phyloP scores from a whole-genome alignment of 306 rosid genomes.

The Prunus persica region DNA sequence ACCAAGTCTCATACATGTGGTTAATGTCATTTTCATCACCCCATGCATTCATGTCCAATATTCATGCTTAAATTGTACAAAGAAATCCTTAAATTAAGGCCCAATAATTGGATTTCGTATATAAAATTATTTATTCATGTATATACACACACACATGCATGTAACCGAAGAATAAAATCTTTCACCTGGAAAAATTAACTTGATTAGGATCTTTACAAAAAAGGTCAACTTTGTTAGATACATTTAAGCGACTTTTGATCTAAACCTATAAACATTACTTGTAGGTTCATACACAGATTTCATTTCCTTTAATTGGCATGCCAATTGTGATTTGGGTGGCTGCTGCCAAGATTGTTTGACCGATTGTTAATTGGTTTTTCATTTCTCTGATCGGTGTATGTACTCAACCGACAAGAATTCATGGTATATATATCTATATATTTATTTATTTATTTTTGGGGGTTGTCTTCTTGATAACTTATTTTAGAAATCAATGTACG shows the following conservation, averaged over 20 bases:
- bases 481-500: no score
- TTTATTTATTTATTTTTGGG: no score
- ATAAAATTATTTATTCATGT: not conserved
- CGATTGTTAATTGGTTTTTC: not conserved
- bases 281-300: not conserved
- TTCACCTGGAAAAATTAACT: not conserved
- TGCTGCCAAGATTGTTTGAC: not conserved
- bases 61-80: not conserved
- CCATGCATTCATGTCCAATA: not conserved
- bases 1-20: not conserved
- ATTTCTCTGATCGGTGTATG: not conserved
- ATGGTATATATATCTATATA: no score
- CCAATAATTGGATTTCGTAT: not conserved
- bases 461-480: no score
- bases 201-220: not conserved
- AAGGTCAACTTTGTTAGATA: not conserved
- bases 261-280: no score
- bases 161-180: not conserved
- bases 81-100: not conserved
- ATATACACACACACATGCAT: not conserved
- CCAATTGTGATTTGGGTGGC: not conserved
- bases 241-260: not conserved
- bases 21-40: not conserved
- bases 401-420: no score
- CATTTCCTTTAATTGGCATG: not conserved